Evolutionary conservation across 768 basidiomycete species (phyloP).

Genomic region (Xerocomellus dryophilus): DNA sequence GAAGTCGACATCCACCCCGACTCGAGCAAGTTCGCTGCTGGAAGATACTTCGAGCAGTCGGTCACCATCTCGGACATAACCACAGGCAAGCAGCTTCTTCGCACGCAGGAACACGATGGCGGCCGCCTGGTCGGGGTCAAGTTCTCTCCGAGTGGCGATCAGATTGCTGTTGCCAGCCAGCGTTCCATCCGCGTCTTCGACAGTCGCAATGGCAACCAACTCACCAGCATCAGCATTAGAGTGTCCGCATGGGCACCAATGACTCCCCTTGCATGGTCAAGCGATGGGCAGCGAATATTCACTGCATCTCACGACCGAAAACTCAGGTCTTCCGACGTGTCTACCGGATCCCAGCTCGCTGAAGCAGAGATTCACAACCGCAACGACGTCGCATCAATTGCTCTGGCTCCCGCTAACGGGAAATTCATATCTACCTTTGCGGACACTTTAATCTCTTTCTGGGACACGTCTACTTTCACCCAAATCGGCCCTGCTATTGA

Average conservation of each 20-base stretch:
- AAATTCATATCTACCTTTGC: background rate
- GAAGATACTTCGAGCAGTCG: background rate
- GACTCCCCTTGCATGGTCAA: background rate
- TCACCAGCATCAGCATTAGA: background rate
- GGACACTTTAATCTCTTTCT: background rate
- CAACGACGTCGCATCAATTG: background rate
- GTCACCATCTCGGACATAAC: background rate
- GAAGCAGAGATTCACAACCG: background rate
- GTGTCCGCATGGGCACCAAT: background rate
- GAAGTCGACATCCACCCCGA: background rate
- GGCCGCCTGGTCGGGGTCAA: background rate
- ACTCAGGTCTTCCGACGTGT: background rate
- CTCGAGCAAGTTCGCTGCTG: background rate
- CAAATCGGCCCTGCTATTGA: background rate
- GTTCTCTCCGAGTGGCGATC: background rate
- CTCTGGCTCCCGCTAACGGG: background rate
- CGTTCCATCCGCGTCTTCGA: background rate
- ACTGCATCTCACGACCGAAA: background rate
- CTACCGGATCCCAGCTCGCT: background rate
- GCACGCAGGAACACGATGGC: background rate
- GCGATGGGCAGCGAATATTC: background rate
- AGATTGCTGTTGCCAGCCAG: background rate
- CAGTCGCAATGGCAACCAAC: background rate
- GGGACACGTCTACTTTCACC: background rate
- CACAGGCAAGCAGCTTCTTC: background rate